These are phyloP conservation scores for Suhomyces emberorum DNA, from an alignment of 805 yeast genomes.

Conservation along the genomic window DNA sequence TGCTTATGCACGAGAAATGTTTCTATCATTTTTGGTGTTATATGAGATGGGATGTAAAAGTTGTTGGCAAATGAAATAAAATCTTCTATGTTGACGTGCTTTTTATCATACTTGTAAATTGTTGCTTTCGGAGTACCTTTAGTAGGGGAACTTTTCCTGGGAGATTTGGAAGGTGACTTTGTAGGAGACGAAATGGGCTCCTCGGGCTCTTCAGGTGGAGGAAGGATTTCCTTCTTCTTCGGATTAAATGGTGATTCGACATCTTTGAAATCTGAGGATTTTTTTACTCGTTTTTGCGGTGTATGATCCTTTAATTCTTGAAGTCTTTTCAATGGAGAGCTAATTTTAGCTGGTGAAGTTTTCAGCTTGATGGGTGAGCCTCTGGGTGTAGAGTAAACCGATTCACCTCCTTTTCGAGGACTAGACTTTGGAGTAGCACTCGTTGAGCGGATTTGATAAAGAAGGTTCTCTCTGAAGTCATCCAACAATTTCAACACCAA, in stretches of 20 bases:
- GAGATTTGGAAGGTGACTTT: conserved; percentile 1
- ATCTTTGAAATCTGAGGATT: conserved; percentile 14
- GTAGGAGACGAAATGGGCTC: background rate
- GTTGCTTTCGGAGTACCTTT: conserved; percentile 2
- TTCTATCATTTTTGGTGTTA: conserved; percentile 48
- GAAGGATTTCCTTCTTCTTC: conserved; percentile 5
- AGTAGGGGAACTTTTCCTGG: conserved; percentile 1
- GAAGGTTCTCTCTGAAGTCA: conserved; percentile 43
- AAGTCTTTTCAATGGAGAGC: conserved; percentile 38
- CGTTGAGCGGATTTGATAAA: conserved; percentile 20
- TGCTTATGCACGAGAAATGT: conserved; percentile 49
- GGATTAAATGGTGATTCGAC: conserved; percentile 28
- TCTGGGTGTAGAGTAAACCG: conserved; percentile 1
- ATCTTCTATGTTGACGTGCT: conserved; percentile 30
- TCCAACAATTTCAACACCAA: conserved; percentile 39
- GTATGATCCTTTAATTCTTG: conserved; percentile 22
- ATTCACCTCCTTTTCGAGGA: conserved; percentile 10
- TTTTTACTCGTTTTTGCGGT: background rate
- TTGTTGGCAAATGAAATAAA: conserved; percentile 53
- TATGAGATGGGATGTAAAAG: conserved; percentile 56
- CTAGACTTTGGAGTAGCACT: conserved; percentile 16
- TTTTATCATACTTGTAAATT: conserved; percentile 15
- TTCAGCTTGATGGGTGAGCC: background rate
- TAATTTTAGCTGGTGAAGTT: conserved; percentile 20
- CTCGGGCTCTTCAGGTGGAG: background rate